These are phyloP conservation scores for Sporisorium reilianum DNA, from an alignment of 1,284 basidiomycete species.

Conservation along the genomic window DNA sequence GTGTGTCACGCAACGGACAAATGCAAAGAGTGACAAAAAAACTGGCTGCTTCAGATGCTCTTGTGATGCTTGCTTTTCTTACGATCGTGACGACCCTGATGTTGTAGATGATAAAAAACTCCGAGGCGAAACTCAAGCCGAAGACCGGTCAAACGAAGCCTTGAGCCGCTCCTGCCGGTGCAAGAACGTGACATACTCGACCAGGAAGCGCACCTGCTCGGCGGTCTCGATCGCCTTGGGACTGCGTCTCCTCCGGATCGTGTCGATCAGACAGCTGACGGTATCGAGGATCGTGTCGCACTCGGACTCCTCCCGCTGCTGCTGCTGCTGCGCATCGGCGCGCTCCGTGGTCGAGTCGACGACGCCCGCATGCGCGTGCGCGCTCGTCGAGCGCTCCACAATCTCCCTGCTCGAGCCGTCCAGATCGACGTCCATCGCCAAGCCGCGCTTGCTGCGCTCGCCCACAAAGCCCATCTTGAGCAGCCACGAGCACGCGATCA, in stretches of 20 bases:
- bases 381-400: slow-evolving; percentile 20
- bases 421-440: not conserved
- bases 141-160: not conserved
- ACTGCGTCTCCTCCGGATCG: slow-evolving; percentile 59
- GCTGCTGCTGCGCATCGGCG: not conserved
- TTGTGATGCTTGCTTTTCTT: not conserved
- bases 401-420: slow-evolving; percentile 10
- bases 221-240: slow-evolving; percentile 68
- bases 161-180: slow-evolving; percentile 46
- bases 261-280: slow-evolving; percentile 54
- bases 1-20: not conserved
- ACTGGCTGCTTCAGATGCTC: not conserved
- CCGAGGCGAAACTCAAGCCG: not conserved
- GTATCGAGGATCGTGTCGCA: slow-evolving; percentile 36
- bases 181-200: slow-evolving; percentile 56
- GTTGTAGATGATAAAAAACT: not conserved
- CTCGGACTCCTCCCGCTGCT: slow-evolving; percentile 19
- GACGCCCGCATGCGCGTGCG: slow-evolving; percentile 2
- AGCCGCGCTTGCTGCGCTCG: not conserved
- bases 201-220: slow-evolving; percentile 65
- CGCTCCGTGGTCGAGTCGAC: not conserved
- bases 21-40: not conserved
- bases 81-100: not conserved
- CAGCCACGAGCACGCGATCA: slow-evolving; percentile 92
- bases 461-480: slow-evolving; percentile 84